phyloP scores from a whole-genome alignment of 2,329 filamentous ascomycete genomes.

The Fusarium gaditjirri region DNA sequence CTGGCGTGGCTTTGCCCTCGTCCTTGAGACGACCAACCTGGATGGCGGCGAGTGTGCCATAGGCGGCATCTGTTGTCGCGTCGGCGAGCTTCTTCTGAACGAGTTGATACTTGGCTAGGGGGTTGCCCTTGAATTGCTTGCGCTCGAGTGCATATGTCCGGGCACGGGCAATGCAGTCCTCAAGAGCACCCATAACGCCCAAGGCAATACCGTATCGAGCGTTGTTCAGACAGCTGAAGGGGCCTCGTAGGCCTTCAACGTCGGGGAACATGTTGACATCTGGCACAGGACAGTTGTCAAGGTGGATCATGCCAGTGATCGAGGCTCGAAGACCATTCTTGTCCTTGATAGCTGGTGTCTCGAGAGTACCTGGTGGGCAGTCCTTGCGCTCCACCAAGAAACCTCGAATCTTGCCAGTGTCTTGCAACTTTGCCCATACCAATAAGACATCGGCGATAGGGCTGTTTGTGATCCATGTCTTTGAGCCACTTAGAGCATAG shows the following conservation, averaged over 20 bases:
- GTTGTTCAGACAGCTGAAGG: constrained; percentile 94
- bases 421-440: constrained; percentile 92
- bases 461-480: constrained; percentile 97
- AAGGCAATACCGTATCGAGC: constrained; percentile 94
- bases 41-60: constrained; percentile 86
- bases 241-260: constrained; percentile 85
- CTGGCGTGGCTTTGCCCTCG: constrained; percentile 84
- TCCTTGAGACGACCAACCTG: constrained; percentile 96
- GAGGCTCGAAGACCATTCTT: constrained; percentile 95
- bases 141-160: constrained; percentile 90
- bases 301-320: constrained; percentile 97
- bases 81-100: constrained; percentile 98
- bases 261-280: constrained; percentile 94
- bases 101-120: constrained; percentile 94
- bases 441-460: constrained; percentile 87
- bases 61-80: constrained; percentile 89
- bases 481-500: constrained; percentile 80
- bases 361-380: constrained; percentile 87
- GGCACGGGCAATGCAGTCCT: constrained; percentile 86
- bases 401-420: constrained; percentile 92
- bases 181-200: constrained; percentile 91
- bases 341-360: constrained; percentile 92
- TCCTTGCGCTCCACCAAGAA: constrained; percentile 88
- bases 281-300: constrained; percentile 89
- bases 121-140: constrained; percentile 96